Evolutionary conservation across 2,329 filamentous ascomycete genomes (phyloP).

Genomic region (Aspergillus vadensis): DNA sequence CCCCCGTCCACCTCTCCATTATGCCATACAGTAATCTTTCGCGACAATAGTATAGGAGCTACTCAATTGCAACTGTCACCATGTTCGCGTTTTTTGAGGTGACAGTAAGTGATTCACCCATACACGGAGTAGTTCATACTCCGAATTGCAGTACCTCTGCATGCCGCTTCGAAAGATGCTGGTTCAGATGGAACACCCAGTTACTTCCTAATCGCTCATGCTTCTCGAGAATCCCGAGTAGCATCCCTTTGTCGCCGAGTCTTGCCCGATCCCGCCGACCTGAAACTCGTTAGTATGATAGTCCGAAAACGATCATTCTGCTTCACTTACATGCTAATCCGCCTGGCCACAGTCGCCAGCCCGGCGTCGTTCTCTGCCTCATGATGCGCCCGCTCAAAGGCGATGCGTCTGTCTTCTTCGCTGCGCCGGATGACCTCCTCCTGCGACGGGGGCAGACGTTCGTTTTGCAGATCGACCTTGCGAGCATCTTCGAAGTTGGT

Average conservation of each 20-base stretch:
- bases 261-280: conserved; percentile 44
- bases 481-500: conserved; percentile 94
- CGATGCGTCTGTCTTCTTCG: conserved; percentile 77
- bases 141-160: conserved; percentile 2
- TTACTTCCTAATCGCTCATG: conserved; percentile 13
- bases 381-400: conserved; percentile 79
- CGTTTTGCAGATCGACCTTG: conserved; percentile 96
- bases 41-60: not conserved
- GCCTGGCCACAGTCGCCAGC: conserved; percentile 80
- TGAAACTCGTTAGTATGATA: conserved; percentile 15
- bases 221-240: conserved; percentile 29
- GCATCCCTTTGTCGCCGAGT: conserved; percentile 36
- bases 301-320: not conserved
- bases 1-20: conserved; percentile 20
- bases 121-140: not conserved
- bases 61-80: too few species aligned
- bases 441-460: conserved; percentile 85
- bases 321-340: conserved; percentile 87
- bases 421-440: conserved; percentile 86
- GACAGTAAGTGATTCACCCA: not conserved
- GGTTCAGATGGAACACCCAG: conserved; percentile 6
- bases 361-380: conserved; percentile 92
- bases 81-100: too few species aligned
- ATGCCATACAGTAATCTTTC: conserved; percentile 21
- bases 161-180: conserved; percentile 10